Conservation (phyloP, 176 grass and related monocot species). For the Aegilops umbellulata region DNA sequence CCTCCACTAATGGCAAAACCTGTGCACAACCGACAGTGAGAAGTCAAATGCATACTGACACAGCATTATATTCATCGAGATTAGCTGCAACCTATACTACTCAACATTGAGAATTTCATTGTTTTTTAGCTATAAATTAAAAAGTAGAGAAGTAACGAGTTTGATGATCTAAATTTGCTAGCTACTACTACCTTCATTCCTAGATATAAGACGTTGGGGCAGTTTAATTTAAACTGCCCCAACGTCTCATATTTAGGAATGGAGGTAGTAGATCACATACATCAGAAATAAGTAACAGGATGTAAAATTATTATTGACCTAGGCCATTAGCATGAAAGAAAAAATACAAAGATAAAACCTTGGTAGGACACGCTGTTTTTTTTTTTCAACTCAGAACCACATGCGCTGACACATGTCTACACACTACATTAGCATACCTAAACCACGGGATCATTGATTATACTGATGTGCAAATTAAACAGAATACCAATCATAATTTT, state of each 20-base stretch:
- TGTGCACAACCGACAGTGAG: conserved; percentile 35
- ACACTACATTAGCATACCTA: not conserved
- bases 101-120: conserved; percentile 14
- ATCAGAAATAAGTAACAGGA: not conserved
- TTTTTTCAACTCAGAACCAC: not conserved
- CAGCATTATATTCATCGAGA: not conserved
- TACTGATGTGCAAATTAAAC: not conserved
- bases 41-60: conserved; percentile 31
- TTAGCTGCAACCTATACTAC: not conserved
- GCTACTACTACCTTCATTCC: not conserved
- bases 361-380: not conserved
- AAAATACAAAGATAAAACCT: not conserved
- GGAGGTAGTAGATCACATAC: too few species aligned
- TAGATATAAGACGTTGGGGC: too few species aligned
- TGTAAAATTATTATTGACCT: not conserved
- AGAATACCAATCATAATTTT: not conserved
- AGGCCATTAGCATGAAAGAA: conserved; percentile 7
- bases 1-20: conserved; percentile 82
- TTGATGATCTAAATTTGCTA: conserved; percentile 10
- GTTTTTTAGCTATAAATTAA: not conserved
- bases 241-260: too few species aligned
- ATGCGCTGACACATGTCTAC: not conserved
- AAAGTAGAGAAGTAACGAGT: not conserved
- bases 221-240: too few species aligned
- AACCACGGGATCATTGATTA: not conserved